Base-by-base conservation (phyloP, 2,329 filamentous ascomycete species). In the Sclerotinia glacialis region DNA sequence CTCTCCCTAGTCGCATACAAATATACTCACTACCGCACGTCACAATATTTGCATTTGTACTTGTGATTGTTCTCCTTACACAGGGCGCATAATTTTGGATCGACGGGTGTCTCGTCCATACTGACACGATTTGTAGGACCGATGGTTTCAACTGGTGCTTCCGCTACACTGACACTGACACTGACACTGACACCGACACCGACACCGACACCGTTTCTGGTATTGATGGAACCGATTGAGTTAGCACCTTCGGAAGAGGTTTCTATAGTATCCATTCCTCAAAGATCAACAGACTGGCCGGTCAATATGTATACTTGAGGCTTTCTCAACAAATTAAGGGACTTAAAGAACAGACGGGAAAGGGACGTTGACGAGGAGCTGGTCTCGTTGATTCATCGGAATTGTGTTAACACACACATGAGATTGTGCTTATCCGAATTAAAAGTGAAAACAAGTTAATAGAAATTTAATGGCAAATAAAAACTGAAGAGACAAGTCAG, bases 31-130 rank as follows among this genome's bases (percentile, higher is more conserved):
- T 86, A 88, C 68, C 83, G 82, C 28, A 84, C 72, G 58, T 80
- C 77, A 74, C 86, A 89, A 37, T 80, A 80, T n/a, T 84, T 79
- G 69, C 86, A 89, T 72, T 87, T 89, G 76, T 89, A 89, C 75
- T 86, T 88, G 40, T 80, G 80, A 26, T 81, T 78, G 5, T 80
- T 80, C 44, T 76, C 73, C 37, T 82, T 74, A 74, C 86, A 89
- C 42, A 87, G 78, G 6, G 81, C 80, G 71, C 86, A 89, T 55
- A 86, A 77, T 77, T 60, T 60, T 49, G 56, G 5, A 21, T 60
- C 44, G 26, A 49, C 28, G 11, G 28, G 31, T 18, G 56, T 46
- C n/a, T 37, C 44, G 28, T 60, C 21, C 56, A 49, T 60, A 47
- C 42, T 14, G 56, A 60, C 21, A 18, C 28, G 44, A n/a, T 49